Conservation (phyloP, 2,329 filamentous ascomycete genomes). For the Aspergillus flavus region DNA sequence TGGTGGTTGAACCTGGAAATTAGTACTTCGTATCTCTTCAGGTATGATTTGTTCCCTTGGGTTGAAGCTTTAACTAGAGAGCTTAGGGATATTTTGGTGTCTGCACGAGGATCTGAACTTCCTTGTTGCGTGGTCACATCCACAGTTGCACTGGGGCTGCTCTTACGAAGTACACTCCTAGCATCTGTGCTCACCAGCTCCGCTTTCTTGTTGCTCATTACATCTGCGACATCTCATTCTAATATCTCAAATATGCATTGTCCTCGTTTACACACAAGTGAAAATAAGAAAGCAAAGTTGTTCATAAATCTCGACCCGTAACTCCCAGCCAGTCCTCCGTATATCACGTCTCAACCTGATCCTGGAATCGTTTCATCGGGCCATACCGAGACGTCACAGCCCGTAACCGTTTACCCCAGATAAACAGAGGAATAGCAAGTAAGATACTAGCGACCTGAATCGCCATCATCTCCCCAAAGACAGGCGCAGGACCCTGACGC, state of each 20-base stretch:
- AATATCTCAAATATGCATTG: not conserved
- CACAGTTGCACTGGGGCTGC: not conserved
- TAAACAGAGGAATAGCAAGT: slow-evolving; percentile 26
- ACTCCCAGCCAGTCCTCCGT: not conserved
- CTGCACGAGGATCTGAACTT: not conserved
- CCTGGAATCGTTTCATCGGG: slow-evolving; percentile 27
- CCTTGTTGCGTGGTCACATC: not conserved
- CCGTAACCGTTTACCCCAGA: slow-evolving; percentile 23
- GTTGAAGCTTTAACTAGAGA: not conserved
- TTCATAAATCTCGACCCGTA: not conserved
- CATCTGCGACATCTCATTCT: not conserved
- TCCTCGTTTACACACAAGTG: not conserved
- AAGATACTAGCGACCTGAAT: slow-evolving; percentile 27
- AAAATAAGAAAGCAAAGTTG: not conserved
- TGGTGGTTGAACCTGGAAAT: not conserved
- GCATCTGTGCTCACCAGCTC: not conserved
- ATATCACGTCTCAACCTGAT: not conserved
- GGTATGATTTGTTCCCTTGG: no score
- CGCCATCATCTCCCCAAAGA: slow-evolving; percentile 31
- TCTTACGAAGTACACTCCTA: not conserved
- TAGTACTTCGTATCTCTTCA: not conserved
- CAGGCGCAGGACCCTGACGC: slow-evolving; percentile 22
- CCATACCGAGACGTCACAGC: slow-evolving; percentile 26
- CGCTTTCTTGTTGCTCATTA: not conserved
- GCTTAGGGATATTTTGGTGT: not conserved